phyloP scores from a whole-genome alignment of 2,329 filamentous ascomycete genomes.

The Talaromyces sp. region DNA sequence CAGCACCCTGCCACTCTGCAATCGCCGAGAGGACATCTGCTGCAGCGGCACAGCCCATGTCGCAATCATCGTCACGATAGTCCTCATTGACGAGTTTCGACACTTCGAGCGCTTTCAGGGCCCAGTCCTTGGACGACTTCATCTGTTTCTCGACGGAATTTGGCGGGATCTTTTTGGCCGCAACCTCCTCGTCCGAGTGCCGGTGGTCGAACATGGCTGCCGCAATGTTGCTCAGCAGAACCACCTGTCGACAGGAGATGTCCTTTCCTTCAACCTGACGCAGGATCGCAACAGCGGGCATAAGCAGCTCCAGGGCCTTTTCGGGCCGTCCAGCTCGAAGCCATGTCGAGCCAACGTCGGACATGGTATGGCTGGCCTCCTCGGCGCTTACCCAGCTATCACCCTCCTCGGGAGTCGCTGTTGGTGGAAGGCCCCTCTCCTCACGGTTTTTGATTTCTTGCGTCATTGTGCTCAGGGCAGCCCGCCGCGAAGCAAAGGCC shows the following conservation, averaged over 20 bases:
- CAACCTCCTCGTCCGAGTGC: not conserved
- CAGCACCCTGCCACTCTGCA: slow-evolving; percentile 65
- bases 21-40: slow-evolving; percentile 76
- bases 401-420: slow-evolving; percentile 42
- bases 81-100: slow-evolving; percentile 26
- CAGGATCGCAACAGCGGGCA: slow-evolving; percentile 72
- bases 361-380: slow-evolving; percentile 29
- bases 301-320: slow-evolving; percentile 76
- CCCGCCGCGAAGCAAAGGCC: slow-evolving; percentile 70
- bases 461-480: slow-evolving; percentile 74
- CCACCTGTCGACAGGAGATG: slow-evolving; percentile 68
- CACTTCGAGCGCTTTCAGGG: slow-evolving; percentile 11
- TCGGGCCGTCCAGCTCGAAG: slow-evolving; percentile 68
- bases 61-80: slow-evolving; percentile 70
- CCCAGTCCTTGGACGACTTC: slow-evolving; percentile 10
- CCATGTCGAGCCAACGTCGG: slow-evolving; percentile 71
- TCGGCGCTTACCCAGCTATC: slow-evolving; percentile 32
- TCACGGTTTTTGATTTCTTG: slow-evolving; percentile 67
- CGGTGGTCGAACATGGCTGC: slow-evolving; percentile 41
- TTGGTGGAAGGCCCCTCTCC: slow-evolving; percentile 62
- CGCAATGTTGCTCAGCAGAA: slow-evolving; percentile 58
- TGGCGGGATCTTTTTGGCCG: slow-evolving; percentile 60
- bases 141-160: slow-evolving; percentile 45
- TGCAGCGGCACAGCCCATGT: slow-evolving; percentile 74
- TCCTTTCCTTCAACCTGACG: slow-evolving; percentile 38